Evolutionary conservation across 305 asterid species (phyloP).

Genomic region (Fraxinus xanthoxyloides): DNA sequence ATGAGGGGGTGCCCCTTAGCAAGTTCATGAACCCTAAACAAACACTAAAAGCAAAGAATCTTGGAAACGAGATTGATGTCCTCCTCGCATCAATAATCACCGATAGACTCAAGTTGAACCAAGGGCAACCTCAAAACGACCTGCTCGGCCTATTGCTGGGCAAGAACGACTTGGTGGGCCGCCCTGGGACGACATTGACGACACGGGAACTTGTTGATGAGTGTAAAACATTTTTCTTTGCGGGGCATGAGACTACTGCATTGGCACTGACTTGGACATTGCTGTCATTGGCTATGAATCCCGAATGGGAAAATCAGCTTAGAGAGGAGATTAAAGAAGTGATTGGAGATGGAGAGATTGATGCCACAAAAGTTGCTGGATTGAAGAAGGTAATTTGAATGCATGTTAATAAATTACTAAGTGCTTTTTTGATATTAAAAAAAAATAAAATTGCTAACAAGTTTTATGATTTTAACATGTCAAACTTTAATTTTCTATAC

Average conservation of each 20-base stretch:
- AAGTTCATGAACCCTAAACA: slow-evolving; percentile 49
- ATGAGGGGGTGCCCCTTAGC: slow-evolving; percentile 79
- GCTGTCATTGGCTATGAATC: slow-evolving; percentile 59
- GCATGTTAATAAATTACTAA: background rate
- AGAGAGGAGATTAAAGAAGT: slow-evolving; percentile 67
- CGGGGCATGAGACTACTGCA: slow-evolving; percentile 91
- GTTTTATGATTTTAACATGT: background rate
- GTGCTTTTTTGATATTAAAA: background rate
- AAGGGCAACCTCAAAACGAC: slow-evolving; percentile 32
- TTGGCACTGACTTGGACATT: slow-evolving; percentile 75
- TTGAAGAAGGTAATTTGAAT: slow-evolving; percentile 64
- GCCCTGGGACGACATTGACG: slow-evolving; percentile 38
- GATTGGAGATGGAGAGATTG: slow-evolving; percentile 48
- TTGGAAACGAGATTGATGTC: slow-evolving; percentile 64
- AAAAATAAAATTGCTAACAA: too few species aligned
- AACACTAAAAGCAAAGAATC: slow-evolving; percentile 42
- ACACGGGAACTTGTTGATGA: slow-evolving; percentile 74
- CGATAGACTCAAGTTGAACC: slow-evolving; percentile 16
- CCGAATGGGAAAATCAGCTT: slow-evolving; percentile 62
- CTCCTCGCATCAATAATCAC: slow-evolving; percentile 47
- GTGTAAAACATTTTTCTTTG: slow-evolving; percentile 94
- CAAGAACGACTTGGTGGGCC: slow-evolving; percentile 31
- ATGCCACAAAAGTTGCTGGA: slow-evolving; percentile 54
- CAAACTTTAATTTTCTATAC: background rate
- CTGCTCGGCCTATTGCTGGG: slow-evolving; percentile 57